Conservation (phyloP, 1,139 yeast genomes). For the Taphrina confusa region DNA sequence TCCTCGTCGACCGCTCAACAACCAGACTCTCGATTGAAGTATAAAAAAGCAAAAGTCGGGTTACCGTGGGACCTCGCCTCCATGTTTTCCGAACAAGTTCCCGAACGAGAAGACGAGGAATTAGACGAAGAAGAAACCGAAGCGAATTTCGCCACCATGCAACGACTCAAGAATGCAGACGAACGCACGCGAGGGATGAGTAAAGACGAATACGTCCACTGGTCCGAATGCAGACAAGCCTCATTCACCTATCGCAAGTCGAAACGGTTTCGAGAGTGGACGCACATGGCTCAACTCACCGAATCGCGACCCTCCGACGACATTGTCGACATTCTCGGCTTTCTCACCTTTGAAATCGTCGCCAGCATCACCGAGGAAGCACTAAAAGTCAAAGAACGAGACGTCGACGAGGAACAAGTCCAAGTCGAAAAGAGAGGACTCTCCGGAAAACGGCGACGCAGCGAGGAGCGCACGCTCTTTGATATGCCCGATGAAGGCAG, state of each 20-base stretch:
- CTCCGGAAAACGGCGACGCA: constrained; percentile 38
- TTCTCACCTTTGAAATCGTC: constrained; percentile 92
- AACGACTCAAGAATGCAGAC: constrained; percentile 87
- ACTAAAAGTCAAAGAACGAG: constrained; percentile 61
- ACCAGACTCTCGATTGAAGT: constrained; percentile 61
- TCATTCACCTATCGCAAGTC: constrained; percentile 92
- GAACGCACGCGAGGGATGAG: constrained; percentile 94
- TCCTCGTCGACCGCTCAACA: too few species aligned
- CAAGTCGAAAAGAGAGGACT: constrained; percentile 39
- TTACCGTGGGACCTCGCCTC: constrained; percentile 95
- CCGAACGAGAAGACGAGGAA: constrained; percentile 74
- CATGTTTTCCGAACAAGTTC: constrained; percentile 89
- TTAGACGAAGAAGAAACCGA: constrained; percentile 90
- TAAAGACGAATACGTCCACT: constrained; percentile 93
- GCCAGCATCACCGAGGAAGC: constrained; percentile 94
- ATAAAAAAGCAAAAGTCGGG: constrained; percentile 76
- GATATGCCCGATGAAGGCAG: constrained; percentile 90
- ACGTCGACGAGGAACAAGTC: constrained; percentile 50
- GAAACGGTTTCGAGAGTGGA: constrained; percentile 94
- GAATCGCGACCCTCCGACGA: constrained; percentile 95
- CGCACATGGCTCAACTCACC: constrained; percentile 77
- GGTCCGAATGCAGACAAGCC: constrained; percentile 99
- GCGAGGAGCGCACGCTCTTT: constrained; percentile 67
- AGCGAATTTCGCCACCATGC: constrained; percentile 83
- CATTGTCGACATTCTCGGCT: constrained; percentile 92